These are phyloP conservation scores for Penicillium herquei DNA, from an alignment of 495 filamentous ascomycete species.

Conservation along the genomic window DNA sequence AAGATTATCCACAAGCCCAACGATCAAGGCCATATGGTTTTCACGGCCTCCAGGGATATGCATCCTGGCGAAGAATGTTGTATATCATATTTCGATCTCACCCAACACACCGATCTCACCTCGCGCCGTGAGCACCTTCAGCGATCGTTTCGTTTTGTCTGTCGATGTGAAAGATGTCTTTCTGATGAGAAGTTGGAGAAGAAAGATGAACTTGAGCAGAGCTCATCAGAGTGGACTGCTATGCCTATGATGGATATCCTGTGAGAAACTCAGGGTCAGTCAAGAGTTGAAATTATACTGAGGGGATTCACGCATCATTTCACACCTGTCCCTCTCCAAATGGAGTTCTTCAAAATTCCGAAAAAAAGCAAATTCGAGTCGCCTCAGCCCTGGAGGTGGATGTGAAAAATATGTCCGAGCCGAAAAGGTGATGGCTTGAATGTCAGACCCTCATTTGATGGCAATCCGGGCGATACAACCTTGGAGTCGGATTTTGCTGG, in stretches of 20 bases:
- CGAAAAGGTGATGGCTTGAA: too few relatives aligned
- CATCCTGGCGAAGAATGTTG: slow-evolving; percentile 39
- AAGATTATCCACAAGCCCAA: slow-evolving; percentile 41
- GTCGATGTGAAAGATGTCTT: slow-evolving; percentile 32
- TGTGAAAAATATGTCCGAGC: too few relatives aligned
- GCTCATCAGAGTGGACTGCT: slow-evolving; percentile 6
- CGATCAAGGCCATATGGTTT: slow-evolving; percentile 35
- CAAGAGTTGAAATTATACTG: not conserved
- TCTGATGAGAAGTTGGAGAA: slow-evolving; percentile 22
- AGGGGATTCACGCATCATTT: too few relatives aligned
- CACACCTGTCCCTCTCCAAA: too few relatives aligned
- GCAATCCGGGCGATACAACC: too few relatives aligned
- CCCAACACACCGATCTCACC: slow-evolving; percentile 17
- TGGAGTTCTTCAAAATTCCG: too few relatives aligned
- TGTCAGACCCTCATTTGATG: too few relatives aligned
- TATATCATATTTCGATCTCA: slow-evolving; percentile 41
- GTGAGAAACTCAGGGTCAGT: not conserved
- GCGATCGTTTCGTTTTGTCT: slow-evolving; percentile 33
- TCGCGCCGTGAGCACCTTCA: slow-evolving; percentile 31
- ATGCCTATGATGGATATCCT: slow-evolving; percentile 18
- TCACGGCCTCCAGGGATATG: slow-evolving; percentile 35
- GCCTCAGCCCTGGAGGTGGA: too few relatives aligned
- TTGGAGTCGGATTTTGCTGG: too few relatives aligned
- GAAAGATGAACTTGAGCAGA: slow-evolving; percentile 12
- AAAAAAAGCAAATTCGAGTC: too few relatives aligned